These are phyloP conservation scores for Delphinella strobiligena DNA, from an alignment of 2,329 filamentous ascomycete genomes.

Conservation along the genomic window DNA sequence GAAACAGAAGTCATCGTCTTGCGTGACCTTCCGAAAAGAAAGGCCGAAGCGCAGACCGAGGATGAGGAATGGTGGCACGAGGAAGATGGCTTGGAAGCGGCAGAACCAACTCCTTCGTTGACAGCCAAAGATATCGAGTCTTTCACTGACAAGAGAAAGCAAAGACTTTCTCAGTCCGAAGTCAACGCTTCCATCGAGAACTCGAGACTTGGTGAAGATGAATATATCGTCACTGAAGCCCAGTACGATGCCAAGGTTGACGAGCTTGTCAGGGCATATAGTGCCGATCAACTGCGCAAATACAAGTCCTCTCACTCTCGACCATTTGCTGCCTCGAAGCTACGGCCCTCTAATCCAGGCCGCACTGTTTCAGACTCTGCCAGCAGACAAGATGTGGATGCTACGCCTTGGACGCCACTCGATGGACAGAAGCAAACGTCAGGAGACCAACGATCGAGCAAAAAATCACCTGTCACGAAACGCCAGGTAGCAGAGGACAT, in stretches of 20 bases:
- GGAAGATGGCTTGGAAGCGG: neutral
- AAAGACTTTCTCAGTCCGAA: neutral
- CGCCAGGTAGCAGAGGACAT: neutral
- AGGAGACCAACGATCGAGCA: neutral
- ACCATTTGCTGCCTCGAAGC: neutral
- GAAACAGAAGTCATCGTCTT: conserved; percentile 10
- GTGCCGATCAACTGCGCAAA: neutral
- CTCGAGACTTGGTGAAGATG: neutral
- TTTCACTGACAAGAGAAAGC: conserved; percentile 1
- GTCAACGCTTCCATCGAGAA: conserved; percentile 5
- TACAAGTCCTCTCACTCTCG: neutral
- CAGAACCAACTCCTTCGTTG: neutral
- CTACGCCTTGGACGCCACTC: neutral
- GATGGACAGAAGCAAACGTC: neutral
- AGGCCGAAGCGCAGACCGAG: neutral
- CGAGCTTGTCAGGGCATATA: conserved; percentile 1
- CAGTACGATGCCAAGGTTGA: neutral
- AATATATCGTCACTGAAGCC: neutral
- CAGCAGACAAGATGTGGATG: neutral
- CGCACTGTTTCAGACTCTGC: too few relatives aligned
- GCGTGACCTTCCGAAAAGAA: conserved; percentile 8
- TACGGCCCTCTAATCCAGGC: neutral
- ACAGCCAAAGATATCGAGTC: conserved; percentile 3
- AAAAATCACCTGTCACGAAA: neutral
- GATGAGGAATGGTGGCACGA: neutral